phyloP scores from a whole-genome alignment of 352 stramenopile species.

The Pythium grandisporangium region DNA sequence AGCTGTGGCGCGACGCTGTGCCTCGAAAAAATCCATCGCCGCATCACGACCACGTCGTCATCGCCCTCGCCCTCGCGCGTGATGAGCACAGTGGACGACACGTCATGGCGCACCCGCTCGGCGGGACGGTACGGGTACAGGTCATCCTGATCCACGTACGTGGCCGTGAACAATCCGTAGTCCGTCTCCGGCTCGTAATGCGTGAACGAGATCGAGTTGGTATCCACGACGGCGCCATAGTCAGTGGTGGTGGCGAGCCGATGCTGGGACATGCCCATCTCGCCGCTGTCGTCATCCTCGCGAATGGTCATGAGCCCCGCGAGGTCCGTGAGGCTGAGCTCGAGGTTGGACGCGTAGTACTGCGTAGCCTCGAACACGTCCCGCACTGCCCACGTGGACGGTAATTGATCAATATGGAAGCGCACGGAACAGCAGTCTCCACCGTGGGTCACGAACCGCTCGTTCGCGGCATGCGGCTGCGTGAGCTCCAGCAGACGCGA shows the following conservation, averaged over 20 bases:
- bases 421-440: constrained; percentile 39
- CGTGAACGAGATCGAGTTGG: constrained; percentile 12
- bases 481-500: constrained; percentile 22
- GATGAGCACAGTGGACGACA: constrained; percentile 28
- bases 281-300: constrained; percentile 49
- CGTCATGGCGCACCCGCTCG: constrained; percentile 30
- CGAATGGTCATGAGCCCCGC: constrained; percentile 62
- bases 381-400: constrained; percentile 20
- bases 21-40: constrained; percentile 19
- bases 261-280: constrained; percentile 30
- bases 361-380: constrained; percentile 40
- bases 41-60: constrained; percentile 25
- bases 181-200: constrained; percentile 14
- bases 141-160: constrained; percentile 33
- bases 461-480: constrained; percentile 26
- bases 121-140: constrained; percentile 26
- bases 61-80: constrained; percentile 9
- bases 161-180: constrained; percentile 20
- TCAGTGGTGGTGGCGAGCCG: constrained; percentile 32
- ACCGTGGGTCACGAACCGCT: constrained; percentile 30
- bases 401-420: constrained; percentile 44
- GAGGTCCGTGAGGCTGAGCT: constrained; percentile 63
- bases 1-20: constrained; percentile 15
- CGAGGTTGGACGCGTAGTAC: constrained; percentile 49
- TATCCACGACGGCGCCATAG: constrained; percentile 20